Evolutionary conservation across 768 basidiomycete species (phyloP).

Genomic region (Leucogyrophana mollusca): DNA sequence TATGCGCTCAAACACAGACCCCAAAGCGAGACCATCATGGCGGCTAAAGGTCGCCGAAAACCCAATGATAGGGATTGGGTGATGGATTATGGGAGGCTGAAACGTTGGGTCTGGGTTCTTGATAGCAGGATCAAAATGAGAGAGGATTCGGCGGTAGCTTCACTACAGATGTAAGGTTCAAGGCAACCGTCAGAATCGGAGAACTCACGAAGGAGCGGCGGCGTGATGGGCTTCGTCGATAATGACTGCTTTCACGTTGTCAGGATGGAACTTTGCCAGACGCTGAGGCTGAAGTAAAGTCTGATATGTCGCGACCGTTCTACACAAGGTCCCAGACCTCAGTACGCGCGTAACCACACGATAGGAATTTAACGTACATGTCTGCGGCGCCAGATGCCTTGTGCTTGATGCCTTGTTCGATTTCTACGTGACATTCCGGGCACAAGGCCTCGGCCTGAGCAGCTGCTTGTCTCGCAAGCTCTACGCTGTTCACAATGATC

Average conservation of each 20-base stretch:
- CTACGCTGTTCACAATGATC: slow-evolving; percentile 86
- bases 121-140: slow-evolving; percentile 74
- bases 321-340: slow-evolving; percentile 23
- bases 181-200: not conserved
- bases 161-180: too few species aligned
- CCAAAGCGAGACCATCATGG: slow-evolving; percentile 86
- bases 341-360: not conserved
- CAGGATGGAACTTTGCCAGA: slow-evolving; percentile 73
- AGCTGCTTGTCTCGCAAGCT: slow-evolving; percentile 87
- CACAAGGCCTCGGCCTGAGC: slow-evolving; percentile 63
- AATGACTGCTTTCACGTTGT: slow-evolving; percentile 68
- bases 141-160: slow-evolving; percentile 82
- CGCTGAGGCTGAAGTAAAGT: slow-evolving; percentile 66
- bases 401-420: slow-evolving; percentile 83
- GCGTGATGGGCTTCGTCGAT: slow-evolving; percentile 97
- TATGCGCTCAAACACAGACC: slow-evolving; percentile 85
- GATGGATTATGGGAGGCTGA: slow-evolving; percentile 33
- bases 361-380: slow-evolving; percentile 47
- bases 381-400: slow-evolving; percentile 80
- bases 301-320: slow-evolving; percentile 89
- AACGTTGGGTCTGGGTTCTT: slow-evolving; percentile 48
- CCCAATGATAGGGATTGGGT: slow-evolving; percentile 80
- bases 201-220: slow-evolving; percentile 82
- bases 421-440: slow-evolving; percentile 80
- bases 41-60: slow-evolving; percentile 95